A percentile compares a stretch with the other conserved stretches of the same genome.
phyloP scores from a whole-genome alignment of 2,329 filamentous ascomycete species.

The Ophiocordyceps camponoti-floridani region DNA sequence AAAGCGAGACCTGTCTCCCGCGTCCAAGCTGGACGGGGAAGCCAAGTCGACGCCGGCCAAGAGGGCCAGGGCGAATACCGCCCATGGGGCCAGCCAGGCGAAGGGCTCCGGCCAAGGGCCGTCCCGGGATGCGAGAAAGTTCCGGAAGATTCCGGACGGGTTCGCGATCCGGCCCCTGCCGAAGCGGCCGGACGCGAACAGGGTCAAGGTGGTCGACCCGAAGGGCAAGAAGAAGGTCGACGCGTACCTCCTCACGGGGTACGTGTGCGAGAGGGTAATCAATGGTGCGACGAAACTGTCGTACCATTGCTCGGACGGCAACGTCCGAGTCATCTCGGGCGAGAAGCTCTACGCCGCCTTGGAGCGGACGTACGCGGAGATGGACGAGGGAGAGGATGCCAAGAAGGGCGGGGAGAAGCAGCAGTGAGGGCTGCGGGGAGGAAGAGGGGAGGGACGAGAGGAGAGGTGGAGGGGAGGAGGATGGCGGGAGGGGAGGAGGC shows the following conservation, averaged over 20 bases:
- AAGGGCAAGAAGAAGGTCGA: not conserved
- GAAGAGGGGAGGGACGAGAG: not conserved
- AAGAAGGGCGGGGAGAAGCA: not conserved
- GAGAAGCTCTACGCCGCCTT: not conserved
- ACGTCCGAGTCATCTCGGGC: not conserved
- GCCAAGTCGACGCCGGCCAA: no score
- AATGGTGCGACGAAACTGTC: not conserved
- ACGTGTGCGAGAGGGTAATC: not conserved
- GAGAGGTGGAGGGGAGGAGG: not conserved
- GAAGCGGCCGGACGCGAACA: no score
- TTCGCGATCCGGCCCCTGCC: no score
- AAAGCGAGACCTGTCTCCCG: no score
- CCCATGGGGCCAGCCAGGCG: no score
- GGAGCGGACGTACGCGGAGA: not conserved
- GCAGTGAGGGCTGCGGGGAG: not conserved
- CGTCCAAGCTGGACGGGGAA: no score
- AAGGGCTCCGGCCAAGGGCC: no score
- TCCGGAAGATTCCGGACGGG: no score
- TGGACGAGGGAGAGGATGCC: not conserved
- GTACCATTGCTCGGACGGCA: slow-evolving; percentile 1
- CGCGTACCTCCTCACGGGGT: slow-evolving; percentile 1
- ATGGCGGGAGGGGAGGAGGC: not conserved
- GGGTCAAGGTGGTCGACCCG: no score
- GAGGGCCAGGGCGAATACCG: no score
- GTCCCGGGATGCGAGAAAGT: no score